phyloP scores from a whole-genome alignment of 140 eudicot genomes.

The Senecio squalidus region DNA sequence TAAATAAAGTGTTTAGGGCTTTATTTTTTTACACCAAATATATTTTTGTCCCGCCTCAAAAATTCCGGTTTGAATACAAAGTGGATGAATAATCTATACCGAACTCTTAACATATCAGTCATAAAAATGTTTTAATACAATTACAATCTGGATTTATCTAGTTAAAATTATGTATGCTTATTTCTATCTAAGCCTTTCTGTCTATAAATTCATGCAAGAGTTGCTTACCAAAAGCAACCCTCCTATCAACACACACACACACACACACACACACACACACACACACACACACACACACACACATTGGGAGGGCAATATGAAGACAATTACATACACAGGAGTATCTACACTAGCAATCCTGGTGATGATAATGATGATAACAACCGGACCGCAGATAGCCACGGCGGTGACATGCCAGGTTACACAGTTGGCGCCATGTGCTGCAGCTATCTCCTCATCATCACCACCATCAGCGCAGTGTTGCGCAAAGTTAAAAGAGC shows the following conservation, averaged over 20 bases:
- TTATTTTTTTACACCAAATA: too few species aligned
- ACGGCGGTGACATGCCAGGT: slow-evolving; percentile 35
- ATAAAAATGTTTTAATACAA: too few species aligned
- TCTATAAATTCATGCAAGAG: slow-evolving; percentile 22
- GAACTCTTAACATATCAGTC: too few species aligned
- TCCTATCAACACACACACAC: neutral
- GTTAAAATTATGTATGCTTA: too few species aligned
- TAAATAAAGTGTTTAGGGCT: too few species aligned
- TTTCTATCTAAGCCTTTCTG: neutral
- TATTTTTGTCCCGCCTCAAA: too few species aligned
- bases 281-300: neutral
- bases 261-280: neutral
- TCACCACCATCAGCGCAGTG: slow-evolving; percentile 28
- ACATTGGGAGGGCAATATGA: slow-evolving; percentile 12
- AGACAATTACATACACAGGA: slow-evolving; percentile 5
- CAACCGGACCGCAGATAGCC: slow-evolving; percentile 16
- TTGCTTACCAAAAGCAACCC: slow-evolving; percentile 3
- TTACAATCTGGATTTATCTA: too few species aligned
- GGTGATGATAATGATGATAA: slow-evolving; percentile 16
- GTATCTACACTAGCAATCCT: slow-evolving; percentile 22
- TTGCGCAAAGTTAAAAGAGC: slow-evolving; percentile 42
- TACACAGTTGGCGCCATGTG: slow-evolving; percentile 36
- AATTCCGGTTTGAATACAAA: too few species aligned
- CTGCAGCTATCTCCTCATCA: slow-evolving; percentile 25
- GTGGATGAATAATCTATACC: too few species aligned